Conservation (phyloP, 192 early-diverging fungal species). For the Coemansia sp. region DNA sequence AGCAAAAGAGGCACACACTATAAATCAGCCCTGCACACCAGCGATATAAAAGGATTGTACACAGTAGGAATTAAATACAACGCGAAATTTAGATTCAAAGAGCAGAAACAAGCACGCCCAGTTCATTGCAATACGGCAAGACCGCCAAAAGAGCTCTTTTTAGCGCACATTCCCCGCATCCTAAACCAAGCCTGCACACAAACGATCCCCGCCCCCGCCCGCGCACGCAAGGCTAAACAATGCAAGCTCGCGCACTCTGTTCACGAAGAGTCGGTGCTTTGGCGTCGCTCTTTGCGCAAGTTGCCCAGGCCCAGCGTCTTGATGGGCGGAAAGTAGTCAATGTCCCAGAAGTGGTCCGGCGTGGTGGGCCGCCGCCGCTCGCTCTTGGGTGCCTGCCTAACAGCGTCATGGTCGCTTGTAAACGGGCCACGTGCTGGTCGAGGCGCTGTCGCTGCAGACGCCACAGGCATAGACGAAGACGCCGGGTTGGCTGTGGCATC, state of each 20-base stretch:
- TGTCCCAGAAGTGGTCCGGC: conserved; percentile 48
- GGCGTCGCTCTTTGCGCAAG: conserved; percentile 10
- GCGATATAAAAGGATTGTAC: too few species aligned
- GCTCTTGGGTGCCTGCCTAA: conserved; percentile 10
- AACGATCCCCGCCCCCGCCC: too few species aligned
- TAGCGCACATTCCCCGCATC: too few species aligned
- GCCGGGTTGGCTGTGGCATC: neutral
- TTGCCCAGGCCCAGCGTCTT: conserved; percentile 28
- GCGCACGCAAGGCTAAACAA: too few species aligned
- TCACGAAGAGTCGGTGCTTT: neutral
- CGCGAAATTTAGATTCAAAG: neutral
- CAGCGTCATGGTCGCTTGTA: neutral
- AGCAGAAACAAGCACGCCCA: neutral
- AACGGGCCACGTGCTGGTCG: neutral
- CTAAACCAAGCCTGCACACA: too few species aligned
- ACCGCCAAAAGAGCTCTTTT: too few species aligned
- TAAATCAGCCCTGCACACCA: too few species aligned
- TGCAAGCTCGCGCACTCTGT: too few species aligned
- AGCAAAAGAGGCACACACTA: neutral
- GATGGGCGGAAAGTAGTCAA: conserved; percentile 44
- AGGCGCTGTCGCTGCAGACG: neutral
- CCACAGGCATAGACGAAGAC: neutral
- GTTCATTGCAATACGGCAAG: too few species aligned
- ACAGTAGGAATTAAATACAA: too few species aligned
- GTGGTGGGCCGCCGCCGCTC: conserved; percentile 31